Evolutionary conservation across 805 yeast genomes (phyloP), one percentile per base, ranked within the genome.

Genomic region (Starmerella asiatica): DNA sequence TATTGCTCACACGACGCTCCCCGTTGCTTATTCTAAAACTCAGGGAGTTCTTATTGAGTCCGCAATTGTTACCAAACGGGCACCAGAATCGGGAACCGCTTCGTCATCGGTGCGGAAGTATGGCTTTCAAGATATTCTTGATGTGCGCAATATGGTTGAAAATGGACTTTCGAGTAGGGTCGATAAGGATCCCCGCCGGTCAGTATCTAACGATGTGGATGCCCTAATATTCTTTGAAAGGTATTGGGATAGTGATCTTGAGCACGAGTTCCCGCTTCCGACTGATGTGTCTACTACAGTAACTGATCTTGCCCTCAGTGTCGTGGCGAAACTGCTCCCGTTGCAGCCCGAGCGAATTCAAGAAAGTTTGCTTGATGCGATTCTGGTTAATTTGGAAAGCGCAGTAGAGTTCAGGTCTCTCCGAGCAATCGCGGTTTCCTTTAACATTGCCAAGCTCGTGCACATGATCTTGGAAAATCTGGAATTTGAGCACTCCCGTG

Each of bases 341-440:
- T 64, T 67, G 42, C 69, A 88, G 48, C 73, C 86, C 6, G 60
- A 73, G 4, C 81, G 83, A 45, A 79, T 91, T 38, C 96, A 88
- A 53, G 76, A 79, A 42, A 84, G 96, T 1, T 66, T 91, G n/a
- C 58, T 91, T 17, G 96, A 88, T 52, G 81, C 76, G 39, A 59
- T 91, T 45, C 69, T 85, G 47, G 64, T 77, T 3, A 64, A 69
- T 15, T 45, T 77, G 29, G 50, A 49, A 26, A 43, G 34, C 31
- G 28, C 62, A 70, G 35, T 64, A 3, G n/a, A 30, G 12, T 6
- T n/a, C 4, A 33, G 21, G 20, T 34, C 42, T 1, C 18, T 21
- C 5, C 29, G 53, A n/a, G 31, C 31, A 9, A 14, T 19, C 4
- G 51, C 48, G 2, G 48, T 47, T 2, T 17, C 31, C 12, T 34